Evolutionary conservation across 1,284 basidiomycete genomes (phyloP), one percentile per base, ranked within the genome.

Genomic region (Sanguinoderma infundibulare): DNA sequence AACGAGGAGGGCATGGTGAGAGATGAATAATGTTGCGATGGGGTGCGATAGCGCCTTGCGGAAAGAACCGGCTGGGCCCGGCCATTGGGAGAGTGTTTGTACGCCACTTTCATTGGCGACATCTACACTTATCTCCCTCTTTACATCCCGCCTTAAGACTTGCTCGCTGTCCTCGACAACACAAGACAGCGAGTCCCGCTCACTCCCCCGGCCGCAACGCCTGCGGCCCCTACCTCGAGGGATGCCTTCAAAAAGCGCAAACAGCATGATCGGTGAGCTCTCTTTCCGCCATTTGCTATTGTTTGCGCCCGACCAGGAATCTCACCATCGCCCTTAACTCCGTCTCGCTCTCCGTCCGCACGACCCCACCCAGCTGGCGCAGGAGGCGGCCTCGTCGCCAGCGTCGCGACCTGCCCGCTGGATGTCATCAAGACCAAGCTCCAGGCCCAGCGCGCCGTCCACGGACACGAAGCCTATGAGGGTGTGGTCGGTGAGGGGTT

Each of bases 401-500:
- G 92, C 75, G 84, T 99, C 66, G 93, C 96, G 61, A 99, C 97
- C 9, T 99, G 98, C 75, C 97, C 97, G 7, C 84, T 99, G 60
- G 97, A 99, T 76, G 97, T 99, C 49, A 85, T 99, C 77, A 99
- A 99, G 82, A 99, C 97, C 0, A 94, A 94, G 67, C 79, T 99
- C 47, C 97, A 99, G 79, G 97, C 98, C 20, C 95, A 98, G 76
- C 83, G 86, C 61, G 81, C 83, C 26, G 77, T 87, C 30, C 82
- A 81, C 51, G 89, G 89, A 34, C 83, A 89, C 62, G 76, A 80
- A 59, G 87, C 84, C 17, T 96, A 96, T 75, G 79, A 89, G 69
- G 92, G 94, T 46, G 87, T 96, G 56, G 69, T 85, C 65, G 89
- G 88, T 94, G 71, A 73, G 89, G 69, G 65, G 56, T 70, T 66